Evolutionary conservation across 2,329 filamentous ascomycete species (phyloP), one percentile per base, ranked within the genome.

Genomic region (Graphiopsis chlorocephala): DNA sequence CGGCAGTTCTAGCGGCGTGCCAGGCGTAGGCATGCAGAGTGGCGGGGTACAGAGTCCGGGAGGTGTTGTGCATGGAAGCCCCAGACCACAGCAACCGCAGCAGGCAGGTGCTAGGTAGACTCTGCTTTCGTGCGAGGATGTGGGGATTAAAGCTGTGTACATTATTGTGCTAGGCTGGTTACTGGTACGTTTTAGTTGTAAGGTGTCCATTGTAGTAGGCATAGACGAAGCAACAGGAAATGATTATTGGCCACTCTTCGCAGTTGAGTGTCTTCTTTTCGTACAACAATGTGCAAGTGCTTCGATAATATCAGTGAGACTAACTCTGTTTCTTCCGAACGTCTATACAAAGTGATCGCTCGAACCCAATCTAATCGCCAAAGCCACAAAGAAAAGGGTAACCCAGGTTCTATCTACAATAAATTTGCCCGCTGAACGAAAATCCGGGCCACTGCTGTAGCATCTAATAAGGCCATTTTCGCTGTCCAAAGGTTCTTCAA

Each of bases 11-110:
- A 17, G 17, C 11, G 70, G 70, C 12, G 71, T 67, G 61, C 65
- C 67, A 25, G 68, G 66, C n/a, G 65, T 64, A 45, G 72, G 70
- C 1, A 72, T 75, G 73, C 72, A 72, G 67, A 73, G 72, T 60
- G 73, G 73, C 11, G 63, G 66, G 35, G 62, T 68, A 28, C 60
- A 55, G 35, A 65, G 63, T 47, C 63, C 63, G 3, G 62, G 62
- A 11, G 29, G 55, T 14, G 62, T 55, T 11, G 31, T 68, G 55
- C 73, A 76, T 61, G 71, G 70, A 23, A 75, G 73, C 63, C 73
- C 74, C 23, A 69, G 73, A 50, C 72, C 70, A 17, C 60, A 52
- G 31, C 60, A 52, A 25, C 23, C 31, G 8, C 23, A 75, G 64
- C 73, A 74, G 64, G 70, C 74, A 20, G 70, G 67, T 42, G 70